Percentiles rank a stretch among this genome's conserved stretches.
These are phyloP conservation scores for Pichia heedii DNA, from an alignment of 805 yeast species.

Conservation along the genomic window DNA sequence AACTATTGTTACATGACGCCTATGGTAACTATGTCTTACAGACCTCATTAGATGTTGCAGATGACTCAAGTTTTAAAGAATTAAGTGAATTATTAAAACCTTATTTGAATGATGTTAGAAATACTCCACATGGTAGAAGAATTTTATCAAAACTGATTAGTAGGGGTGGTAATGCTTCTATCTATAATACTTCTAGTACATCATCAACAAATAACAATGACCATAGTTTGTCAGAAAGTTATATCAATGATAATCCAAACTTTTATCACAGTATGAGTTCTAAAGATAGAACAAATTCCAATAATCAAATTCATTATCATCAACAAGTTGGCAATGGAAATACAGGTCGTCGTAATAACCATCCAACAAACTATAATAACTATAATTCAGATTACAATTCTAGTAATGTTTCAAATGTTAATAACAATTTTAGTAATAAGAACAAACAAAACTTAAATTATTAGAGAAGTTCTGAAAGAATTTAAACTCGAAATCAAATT, in stretches of 20 bases:
- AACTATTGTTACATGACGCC: conserved; percentile 44
- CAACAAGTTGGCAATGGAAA: background rate
- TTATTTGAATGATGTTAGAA: conserved; percentile 65
- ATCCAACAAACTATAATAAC: background rate
- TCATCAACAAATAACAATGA: background rate
- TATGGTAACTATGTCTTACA: conserved; percentile 53
- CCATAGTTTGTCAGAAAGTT: no score
- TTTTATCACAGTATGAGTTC: background rate
- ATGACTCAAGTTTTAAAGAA: conserved; percentile 40
- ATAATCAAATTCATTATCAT: no score
- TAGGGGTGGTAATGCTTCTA: conserved; percentile 22
- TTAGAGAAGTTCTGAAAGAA: no score
- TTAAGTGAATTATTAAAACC: conserved; percentile 60
- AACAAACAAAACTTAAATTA: background rate
- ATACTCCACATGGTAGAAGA: conserved; percentile 94
- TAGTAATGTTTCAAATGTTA: no score
- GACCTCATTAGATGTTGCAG: conserved; percentile 50
- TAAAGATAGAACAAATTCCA: background rate
- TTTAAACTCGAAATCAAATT: no score
- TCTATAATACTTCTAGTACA: conserved; percentile 1
- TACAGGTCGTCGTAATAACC: conserved; percentile 5
- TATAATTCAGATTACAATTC: background rate
- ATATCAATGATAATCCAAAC: background rate
- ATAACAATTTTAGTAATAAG: background rate
- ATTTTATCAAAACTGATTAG: conserved; percentile 55